phyloP scores from a whole-genome alignment of 2,329 filamentous ascomycete species.

The Cladophialophora chaetospira region DNA sequence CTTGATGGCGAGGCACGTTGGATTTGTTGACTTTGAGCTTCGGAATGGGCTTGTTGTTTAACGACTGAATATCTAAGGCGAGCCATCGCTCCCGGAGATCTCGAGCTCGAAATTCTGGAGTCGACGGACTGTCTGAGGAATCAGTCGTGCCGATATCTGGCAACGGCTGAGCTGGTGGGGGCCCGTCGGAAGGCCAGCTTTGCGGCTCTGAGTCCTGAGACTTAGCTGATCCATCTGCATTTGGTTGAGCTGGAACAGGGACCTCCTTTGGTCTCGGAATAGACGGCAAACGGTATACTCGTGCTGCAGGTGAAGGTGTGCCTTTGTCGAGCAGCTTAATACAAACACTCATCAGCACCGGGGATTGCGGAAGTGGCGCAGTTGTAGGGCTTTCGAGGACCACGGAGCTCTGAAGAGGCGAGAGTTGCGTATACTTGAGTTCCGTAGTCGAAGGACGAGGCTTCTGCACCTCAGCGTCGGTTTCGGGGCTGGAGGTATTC shows the following conservation, averaged over 20 bases:
- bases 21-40: constrained; percentile 27
- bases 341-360: constrained; percentile 60
- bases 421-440: constrained; percentile 43
- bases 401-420: constrained; percentile 40
- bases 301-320: constrained; percentile 68
- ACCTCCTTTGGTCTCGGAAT: constrained; percentile 1
- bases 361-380: constrained; percentile 31
- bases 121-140: constrained; percentile 10
- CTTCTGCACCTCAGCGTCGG: constrained; percentile 17
- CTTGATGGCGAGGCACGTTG: constrained; percentile 15
- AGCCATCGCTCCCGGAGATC: constrained; percentile 72
- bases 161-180: constrained; percentile 12
- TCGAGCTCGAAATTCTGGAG: constrained; percentile 34
- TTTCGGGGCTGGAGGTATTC: constrained; percentile 28
- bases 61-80: constrained; percentile 48
- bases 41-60: not conserved
- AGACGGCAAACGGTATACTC: constrained; percentile 80
- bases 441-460: constrained; percentile 27
- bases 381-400: constrained; percentile 38
- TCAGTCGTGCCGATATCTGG: constrained; percentile 11
- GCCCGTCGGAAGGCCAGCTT: constrained; percentile 19
- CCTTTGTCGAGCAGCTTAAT: constrained; percentile 71
- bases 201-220: constrained; percentile 4
- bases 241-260: not conserved
- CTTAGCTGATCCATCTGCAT: not conserved